Evolutionary conservation across 148 eudicot species (phyloP).

Genomic region (Rhododendron simsii): DNA sequence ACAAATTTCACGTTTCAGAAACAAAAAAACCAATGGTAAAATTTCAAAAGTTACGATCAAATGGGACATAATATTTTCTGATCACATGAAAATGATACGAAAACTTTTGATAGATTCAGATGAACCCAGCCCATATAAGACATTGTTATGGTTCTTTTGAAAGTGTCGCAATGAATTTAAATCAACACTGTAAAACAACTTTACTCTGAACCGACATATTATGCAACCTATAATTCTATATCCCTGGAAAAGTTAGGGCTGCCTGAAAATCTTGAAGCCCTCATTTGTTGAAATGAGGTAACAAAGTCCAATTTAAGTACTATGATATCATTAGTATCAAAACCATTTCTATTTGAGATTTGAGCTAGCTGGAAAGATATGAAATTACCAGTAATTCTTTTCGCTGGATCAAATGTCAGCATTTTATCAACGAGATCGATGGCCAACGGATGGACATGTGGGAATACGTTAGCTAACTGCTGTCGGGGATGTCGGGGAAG

Average conservation of each 20-base stretch:
- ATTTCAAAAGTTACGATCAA: not conserved
- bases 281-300: not conserved
- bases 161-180: not conserved
- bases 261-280: not conserved
- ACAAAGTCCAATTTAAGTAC: not conserved
- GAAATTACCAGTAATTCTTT: conserved; percentile 69
- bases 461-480: conserved; percentile 46
- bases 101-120: not conserved
- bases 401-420: conserved; percentile 77
- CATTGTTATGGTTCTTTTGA: not conserved
- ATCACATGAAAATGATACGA: not conserved
- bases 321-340: not conserved
- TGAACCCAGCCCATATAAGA: not conserved
- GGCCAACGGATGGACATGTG: conserved; percentile 72
- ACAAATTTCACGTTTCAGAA: not conserved
- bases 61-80: not conserved
- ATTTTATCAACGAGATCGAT: conserved; percentile 80
- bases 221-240: not conserved
- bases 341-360: not conserved
- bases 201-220: no score
- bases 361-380: not conserved
- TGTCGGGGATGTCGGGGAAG: conserved; percentile 66
- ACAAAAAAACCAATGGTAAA: not conserved
- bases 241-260: not conserved
- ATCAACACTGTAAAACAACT: not conserved